A percentile compares a stretch with the other conserved stretches of the same genome.
Conservation (phyloP, 1,139 yeast species). For the Debaryomycetaceae sp. region DNA sequence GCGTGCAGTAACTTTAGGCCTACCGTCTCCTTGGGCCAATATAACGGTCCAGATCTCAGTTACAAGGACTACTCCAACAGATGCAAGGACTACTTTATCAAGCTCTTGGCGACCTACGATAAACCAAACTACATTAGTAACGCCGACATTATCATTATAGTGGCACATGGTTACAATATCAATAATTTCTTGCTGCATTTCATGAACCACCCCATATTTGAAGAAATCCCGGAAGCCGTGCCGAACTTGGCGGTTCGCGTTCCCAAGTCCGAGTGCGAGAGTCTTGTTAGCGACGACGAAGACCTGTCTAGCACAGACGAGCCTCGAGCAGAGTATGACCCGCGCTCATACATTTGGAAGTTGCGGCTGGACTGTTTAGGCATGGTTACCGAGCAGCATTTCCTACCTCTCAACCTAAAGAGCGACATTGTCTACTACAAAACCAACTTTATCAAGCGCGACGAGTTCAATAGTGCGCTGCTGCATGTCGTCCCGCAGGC, state of each 20-base stretch:
- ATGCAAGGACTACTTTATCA: conserved; percentile 32
- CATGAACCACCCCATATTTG: conserved; percentile 35
- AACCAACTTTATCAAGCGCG: conserved; percentile 32
- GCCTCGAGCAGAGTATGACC: conserved; percentile 6
- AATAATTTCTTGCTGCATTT: conserved; percentile 31
- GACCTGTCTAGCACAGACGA: conserved; percentile 1
- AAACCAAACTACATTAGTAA: conserved; percentile 24
- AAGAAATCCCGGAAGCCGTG: conserved; percentile 34
- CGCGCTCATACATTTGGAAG: conserved; percentile 20
- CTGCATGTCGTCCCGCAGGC: conserved; percentile 3
- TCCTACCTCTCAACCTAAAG: conserved; percentile 27
- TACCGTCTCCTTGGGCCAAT: conserved; percentile 35
- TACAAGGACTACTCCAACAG: conserved; percentile 32
- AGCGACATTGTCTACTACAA: conserved; percentile 36
- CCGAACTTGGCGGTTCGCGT: conserved; percentile 24
- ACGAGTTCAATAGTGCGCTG: conserved; percentile 7
- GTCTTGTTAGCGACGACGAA: conserved; percentile 5
- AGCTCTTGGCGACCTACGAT: conserved; percentile 35
- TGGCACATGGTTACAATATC: conserved; percentile 35
- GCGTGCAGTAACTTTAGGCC: conserved; percentile 35
- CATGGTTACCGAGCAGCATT: conserved; percentile 17
- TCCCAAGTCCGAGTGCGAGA: conserved; percentile 3
- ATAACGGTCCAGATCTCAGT: conserved; percentile 33
- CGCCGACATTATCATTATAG: conserved; percentile 28
- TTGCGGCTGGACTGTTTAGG: conserved; percentile 25